Evolutionary conservation across 179 eudicot species (phyloP), one percentile per base, ranked within the genome.

Genomic region (Nepenthes alata): DNA sequence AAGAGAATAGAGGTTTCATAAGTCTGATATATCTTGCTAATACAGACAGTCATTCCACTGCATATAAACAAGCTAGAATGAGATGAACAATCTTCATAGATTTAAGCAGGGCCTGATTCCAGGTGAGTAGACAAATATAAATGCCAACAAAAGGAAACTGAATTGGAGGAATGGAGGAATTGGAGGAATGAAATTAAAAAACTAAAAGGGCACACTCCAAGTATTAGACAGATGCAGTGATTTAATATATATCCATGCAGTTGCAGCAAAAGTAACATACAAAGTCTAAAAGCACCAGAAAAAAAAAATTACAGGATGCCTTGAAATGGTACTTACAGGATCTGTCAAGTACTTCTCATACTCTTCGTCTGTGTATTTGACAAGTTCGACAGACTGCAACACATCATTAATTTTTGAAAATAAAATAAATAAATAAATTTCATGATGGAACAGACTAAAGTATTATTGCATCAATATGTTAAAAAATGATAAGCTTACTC

Each of bases 301-400:
- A 25, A 25, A 16, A 5, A 2, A 52, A 52, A 41, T 4, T 5
- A 52, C 13, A 52, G 16, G 39, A 63, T 50, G 52, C 9, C 53
- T 58, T 53, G 41, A 69, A 74, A 6, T 54, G 74, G 55, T 66
- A 87, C 99, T 57, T 80, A 94, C 99, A 80, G 96, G 91, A 78
- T 85, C 85, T 12, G 67, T 75, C 83, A 89, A 73, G 74, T 76
- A 72, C 73, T 90, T 90, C 56, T 87, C 87, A 64, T 90, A 94
- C 83, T 94, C 99, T 66, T 90, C 96, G 35, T 94, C 94, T 3
- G 99, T 94, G 78, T 90, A 94, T 61, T 76, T 84, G 71, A 87
- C 64, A 72, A 85, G 75, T 64, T 94, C 91, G 55, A 81, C 90
- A 63, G 85, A 80, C 99, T 93, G 97, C 79, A 74, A 55, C 45